Evolutionary conservation across 352 stramenopile genomes (phyloP), one percentile per base, ranked within the genome.

Genomic region (Saprolegnia parasitica): DNA sequence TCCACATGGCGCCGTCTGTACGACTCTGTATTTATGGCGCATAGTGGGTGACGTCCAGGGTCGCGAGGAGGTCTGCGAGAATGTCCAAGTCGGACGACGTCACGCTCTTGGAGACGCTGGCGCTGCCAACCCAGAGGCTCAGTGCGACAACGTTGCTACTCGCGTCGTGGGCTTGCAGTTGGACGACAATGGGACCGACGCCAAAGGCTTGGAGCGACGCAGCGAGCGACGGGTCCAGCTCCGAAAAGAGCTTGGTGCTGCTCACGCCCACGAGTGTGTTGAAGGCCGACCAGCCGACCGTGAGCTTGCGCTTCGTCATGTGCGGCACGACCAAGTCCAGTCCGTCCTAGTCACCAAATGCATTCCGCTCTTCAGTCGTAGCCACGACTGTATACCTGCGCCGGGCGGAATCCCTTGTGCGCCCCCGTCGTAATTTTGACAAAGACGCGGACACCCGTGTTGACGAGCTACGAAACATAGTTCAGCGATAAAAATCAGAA

Each of bases 371-470:
- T 20, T 0, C n/a, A 3, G 37, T 13, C 54, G 20, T 6, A n/a
- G 16, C 9, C 20, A n/a, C 21, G 0, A 56, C 11, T 20, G 29
- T 32, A 20, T 67, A 70, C 63, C 29, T 70, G 63, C 13, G 63
- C 29, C 1, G 63, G 63, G 23, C 63, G 63, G 39, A 58, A 70
- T 15, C 63, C 63, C 29, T 70, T 70, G 63, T 58, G 54, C 18
- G 21, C 8, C 13, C 63, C 54, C 16, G 63, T 70, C 10, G 63
- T 58, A 35, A 61, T 49, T 24, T 70, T 70, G 18, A 55, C 35
- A 70, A 70, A 70, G 11, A 70, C 26, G 40, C 61, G 61, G 46
- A 70, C 63, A 9, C 63, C 63, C 49, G 63, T 70, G 45, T 61
- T 70, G 54, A 70, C 54, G 13, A 70, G 21, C 63, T 70, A 61